These are phyloP conservation scores for Coriaria nepalensis DNA, from an alignment of 306 rosid genomes.

Conservation along the genomic window DNA sequence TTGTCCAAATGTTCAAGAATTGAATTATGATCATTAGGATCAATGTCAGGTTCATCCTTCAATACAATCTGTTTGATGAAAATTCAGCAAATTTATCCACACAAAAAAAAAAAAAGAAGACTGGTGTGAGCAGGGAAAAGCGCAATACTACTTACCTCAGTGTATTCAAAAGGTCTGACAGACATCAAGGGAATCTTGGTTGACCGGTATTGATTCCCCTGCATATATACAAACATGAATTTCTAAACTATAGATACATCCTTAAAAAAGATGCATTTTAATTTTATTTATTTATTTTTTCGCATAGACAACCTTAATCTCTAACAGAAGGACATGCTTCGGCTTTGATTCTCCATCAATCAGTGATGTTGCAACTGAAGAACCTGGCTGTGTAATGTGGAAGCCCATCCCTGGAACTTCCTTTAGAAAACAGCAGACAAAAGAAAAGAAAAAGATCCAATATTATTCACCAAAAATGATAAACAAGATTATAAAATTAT, in stretches of 20 bases:
- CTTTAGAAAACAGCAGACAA: constrained; percentile 29
- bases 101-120: constrained; percentile 8
- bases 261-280: no score
- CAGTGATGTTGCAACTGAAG: constrained; percentile 96
- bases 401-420: constrained; percentile 99
- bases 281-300: constrained; percentile 1
- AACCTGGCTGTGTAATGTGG: constrained; percentile 98
- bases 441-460: constrained; percentile 7
- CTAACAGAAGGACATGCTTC: constrained; percentile 84
- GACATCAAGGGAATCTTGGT: constrained; percentile 86
- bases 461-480: background rate
- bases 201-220: constrained; percentile 98
- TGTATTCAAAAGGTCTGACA: constrained; percentile 89
- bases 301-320: constrained; percentile 63
- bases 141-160: constrained; percentile 39
- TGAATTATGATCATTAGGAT: constrained; percentile 77
- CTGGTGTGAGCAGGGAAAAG: constrained; percentile 7
- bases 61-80: constrained; percentile 52
- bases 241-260: background rate
- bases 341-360: constrained; percentile 99
- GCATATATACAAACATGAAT: constrained; percentile 4
- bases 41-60: constrained; percentile 76
- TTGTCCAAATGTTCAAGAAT: constrained; percentile 87
- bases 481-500: background rate
- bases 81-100: constrained; percentile 12